These are phyloP conservation scores for Cryptococcus sp. DNA, from an alignment of 1,284 basidiomycete species.

Conservation along the genomic window DNA sequence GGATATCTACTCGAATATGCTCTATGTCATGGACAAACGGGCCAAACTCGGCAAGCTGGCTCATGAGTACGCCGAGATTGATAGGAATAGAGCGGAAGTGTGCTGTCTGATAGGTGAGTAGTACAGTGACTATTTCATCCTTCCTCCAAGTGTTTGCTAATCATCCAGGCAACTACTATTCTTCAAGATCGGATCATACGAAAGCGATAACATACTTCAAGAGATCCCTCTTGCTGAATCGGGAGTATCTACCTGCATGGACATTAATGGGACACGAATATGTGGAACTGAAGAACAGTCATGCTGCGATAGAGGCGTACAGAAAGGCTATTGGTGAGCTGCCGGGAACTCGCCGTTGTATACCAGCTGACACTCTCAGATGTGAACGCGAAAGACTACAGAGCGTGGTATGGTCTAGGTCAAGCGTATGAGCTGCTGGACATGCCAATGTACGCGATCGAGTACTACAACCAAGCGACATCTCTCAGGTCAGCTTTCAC, in stretches of 20 bases:
- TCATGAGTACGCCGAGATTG: conserved; percentile 79
- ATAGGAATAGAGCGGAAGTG: conserved; percentile 87
- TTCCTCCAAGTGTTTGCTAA: not conserved
- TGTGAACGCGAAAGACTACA: conserved; percentile 91
- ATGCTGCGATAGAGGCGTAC: conserved; percentile 97
- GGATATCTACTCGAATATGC: conserved; percentile 93
- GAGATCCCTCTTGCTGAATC: conserved; percentile 87
- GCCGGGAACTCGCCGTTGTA: not conserved
- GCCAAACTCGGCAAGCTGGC: conserved; percentile 87
- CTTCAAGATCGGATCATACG: conserved; percentile 84
- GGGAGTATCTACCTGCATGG: conserved; percentile 94
- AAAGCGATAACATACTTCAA: conserved; percentile 95
- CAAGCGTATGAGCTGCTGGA: conserved; percentile 95
- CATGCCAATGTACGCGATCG: conserved; percentile 92
- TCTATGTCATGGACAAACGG: conserved; percentile 88
- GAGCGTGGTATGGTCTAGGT: conserved; percentile 97
- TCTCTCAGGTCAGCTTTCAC: conserved; percentile 64
- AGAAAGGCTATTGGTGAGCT: conserved; percentile 82
- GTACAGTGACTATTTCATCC: not conserved
- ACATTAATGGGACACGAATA: conserved; percentile 99
- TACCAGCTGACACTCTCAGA: conserved; percentile 51
- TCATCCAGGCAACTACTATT: conserved; percentile 86
- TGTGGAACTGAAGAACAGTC: conserved; percentile 97
- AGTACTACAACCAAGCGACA: conserved; percentile 95
- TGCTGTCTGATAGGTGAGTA: conserved; percentile 84